A percentile compares a stretch with the other conserved stretches of the same genome.
phyloP scores from a whole-genome alignment of 169 alveolate genomes.

The Eimeria mitis region DNA sequence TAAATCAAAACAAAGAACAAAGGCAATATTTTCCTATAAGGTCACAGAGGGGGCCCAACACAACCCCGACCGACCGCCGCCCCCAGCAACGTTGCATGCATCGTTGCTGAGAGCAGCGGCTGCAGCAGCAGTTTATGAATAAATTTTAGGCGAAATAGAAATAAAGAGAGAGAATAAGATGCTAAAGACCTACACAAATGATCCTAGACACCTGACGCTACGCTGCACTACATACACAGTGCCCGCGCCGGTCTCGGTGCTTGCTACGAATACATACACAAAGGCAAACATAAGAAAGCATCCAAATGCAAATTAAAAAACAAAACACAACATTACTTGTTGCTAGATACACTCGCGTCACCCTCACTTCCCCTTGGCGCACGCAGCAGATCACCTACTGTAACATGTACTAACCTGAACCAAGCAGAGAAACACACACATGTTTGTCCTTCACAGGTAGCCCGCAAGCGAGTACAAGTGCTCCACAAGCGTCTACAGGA shows the following conservation, averaged over 20 bases:
- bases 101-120: background rate
- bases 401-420: too few species aligned
- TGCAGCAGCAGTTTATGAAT: background rate
- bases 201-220: background rate
- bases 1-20: slow-evolving; percentile 14
- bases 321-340: too few species aligned
- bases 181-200: background rate
- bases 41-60: background rate
- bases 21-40: background rate
- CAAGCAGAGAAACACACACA: too few species aligned
- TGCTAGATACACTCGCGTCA: too few species aligned
- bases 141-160: background rate
- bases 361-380: too few species aligned
- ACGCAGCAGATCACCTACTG: too few species aligned
- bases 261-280: background rate
- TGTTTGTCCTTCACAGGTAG: too few species aligned
- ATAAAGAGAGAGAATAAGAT: background rate
- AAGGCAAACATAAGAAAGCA: background rate
- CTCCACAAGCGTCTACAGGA: too few species aligned
- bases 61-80: slow-evolving; percentile 42
- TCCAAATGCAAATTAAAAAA: background rate
- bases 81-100: slow-evolving; percentile 20
- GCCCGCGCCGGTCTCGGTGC: background rate
- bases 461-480: too few species aligned
- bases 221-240: background rate